phyloP scores from a whole-genome alignment of 2,329 filamentous ascomycete species.

The Tympanopsis confertula region DNA sequence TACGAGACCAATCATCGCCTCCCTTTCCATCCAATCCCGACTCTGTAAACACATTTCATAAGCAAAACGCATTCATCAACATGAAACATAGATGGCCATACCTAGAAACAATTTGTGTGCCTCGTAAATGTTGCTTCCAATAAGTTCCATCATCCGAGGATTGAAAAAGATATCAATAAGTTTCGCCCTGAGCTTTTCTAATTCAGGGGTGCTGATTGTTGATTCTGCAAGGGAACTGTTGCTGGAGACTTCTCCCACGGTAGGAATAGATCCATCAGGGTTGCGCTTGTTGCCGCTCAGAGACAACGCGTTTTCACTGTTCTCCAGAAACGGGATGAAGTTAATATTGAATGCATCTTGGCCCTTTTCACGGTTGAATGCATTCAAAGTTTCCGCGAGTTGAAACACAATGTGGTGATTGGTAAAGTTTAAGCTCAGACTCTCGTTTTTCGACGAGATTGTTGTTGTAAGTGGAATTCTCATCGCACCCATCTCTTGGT shows the following conservation, averaged over 20 bases:
- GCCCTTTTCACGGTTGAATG: conserved; percentile 38
- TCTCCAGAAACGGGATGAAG: conserved; percentile 53
- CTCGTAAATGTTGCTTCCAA: conserved; percentile 31
- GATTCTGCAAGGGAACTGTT: conserved; percentile 27
- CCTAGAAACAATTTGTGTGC: conserved; percentile 38
- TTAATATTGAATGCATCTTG: conserved; percentile 34
- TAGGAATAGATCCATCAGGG: conserved; percentile 39
- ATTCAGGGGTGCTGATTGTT: conserved; percentile 18
- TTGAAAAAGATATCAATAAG: conserved; percentile 20
- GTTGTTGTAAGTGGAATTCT: conserved; percentile 43
- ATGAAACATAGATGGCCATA: background rate
- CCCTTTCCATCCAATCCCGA: conserved; percentile 27
- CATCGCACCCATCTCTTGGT: conserved; percentile 60
- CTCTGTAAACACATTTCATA: conserved; percentile 4
- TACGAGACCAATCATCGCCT: conserved; percentile 54
- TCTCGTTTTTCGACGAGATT: conserved; percentile 39
- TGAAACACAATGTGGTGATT: conserved; percentile 57
- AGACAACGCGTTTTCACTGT: conserved; percentile 37
- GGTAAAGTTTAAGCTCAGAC: conserved; percentile 44
- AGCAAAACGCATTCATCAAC: background rate
- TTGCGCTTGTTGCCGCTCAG: conserved; percentile 34
- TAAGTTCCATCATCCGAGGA: conserved; percentile 13
- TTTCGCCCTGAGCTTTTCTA: conserved; percentile 19
- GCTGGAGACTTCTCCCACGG: conserved; percentile 29
- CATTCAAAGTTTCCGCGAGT: conserved; percentile 45